These are phyloP conservation scores for Calonectria pteridis DNA, from an alignment of 2,329 filamentous ascomycete species.

Conservation along the genomic window DNA sequence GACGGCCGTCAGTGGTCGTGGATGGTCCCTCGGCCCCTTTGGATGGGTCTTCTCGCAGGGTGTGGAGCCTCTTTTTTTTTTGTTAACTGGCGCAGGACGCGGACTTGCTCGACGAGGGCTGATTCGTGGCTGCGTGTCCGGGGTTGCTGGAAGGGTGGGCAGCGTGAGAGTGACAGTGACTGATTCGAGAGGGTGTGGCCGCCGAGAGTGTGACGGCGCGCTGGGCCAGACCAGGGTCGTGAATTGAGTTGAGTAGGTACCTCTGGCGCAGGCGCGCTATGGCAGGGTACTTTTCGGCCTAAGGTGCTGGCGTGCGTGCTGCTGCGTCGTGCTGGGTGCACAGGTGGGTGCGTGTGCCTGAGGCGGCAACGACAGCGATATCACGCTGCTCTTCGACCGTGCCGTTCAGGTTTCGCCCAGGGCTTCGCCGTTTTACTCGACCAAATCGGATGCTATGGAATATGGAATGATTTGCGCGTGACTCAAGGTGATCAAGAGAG, in stretches of 20 bases:
- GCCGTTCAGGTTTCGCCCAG: constrained; percentile 12
- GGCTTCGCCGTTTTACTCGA: constrained; percentile 13
- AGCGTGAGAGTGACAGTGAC: constrained; percentile 20
- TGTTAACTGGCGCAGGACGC: constrained; percentile 36
- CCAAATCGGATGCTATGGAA: constrained; percentile 23
- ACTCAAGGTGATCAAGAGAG: constrained; percentile 5
- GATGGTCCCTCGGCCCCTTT: constrained; percentile 31
- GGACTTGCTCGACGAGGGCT: constrained; percentile 34
- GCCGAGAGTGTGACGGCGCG: constrained; percentile 37
- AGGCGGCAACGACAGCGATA: constrained; percentile 13
- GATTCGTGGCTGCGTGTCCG: constrained; percentile 27
- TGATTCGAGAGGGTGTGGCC: constrained; percentile 32
- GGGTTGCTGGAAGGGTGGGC: constrained; percentile 22
- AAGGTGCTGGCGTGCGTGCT: neutral
- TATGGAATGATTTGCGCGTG: constrained; percentile 18
- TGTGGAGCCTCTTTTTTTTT: constrained; percentile 23
- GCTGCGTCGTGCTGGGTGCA: neutral
- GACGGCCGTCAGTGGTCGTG: constrained; percentile 3
- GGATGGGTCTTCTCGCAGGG: constrained; percentile 31
- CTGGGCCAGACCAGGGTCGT: constrained; percentile 33
- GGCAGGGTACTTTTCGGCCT: constrained; percentile 21
- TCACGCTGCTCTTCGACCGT: constrained; percentile 10
- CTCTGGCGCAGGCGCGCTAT: constrained; percentile 16
- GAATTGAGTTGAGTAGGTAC: constrained; percentile 21
- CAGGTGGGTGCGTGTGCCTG: constrained; percentile 15